Conservation (phyloP, 352 stramenopile genomes). For the Globisporangium lucens region DNA sequence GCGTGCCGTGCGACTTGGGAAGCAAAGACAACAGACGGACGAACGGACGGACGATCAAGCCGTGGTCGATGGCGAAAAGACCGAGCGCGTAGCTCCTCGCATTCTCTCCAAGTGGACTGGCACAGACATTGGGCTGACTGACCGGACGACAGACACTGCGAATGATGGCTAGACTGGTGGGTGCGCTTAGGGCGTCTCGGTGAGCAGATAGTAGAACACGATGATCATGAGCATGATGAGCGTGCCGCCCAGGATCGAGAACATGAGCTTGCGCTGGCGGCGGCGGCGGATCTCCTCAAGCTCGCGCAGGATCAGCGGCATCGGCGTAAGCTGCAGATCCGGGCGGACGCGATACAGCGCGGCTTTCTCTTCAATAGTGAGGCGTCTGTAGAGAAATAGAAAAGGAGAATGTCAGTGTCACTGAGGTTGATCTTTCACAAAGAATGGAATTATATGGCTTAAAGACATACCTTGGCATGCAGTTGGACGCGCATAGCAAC, state of each 20-base stretch:
- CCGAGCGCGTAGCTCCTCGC: background rate
- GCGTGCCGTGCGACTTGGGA: background rate
- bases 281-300: slow-evolving; percentile 58
- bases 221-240: slow-evolving; percentile 73
- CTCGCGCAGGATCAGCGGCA: slow-evolving; percentile 53
- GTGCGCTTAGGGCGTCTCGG: slow-evolving; percentile 33
- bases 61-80: background rate
- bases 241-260: slow-evolving; percentile 56
- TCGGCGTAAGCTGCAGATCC: slow-evolving; percentile 66
- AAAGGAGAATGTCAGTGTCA: background rate
- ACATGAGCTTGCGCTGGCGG: slow-evolving; percentile 67
- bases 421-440: background rate
- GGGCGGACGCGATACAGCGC: slow-evolving; percentile 67
- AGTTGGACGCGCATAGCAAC: slow-evolving; percentile 38
- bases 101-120: background rate
- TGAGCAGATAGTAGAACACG: slow-evolving; percentile 79
- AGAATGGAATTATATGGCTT: background rate
- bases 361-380: slow-evolving; percentile 77
- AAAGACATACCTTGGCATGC: slow-evolving; percentile 43
- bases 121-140: background rate
- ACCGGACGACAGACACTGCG: background rate
- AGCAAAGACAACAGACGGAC: background rate
- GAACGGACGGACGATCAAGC: background rate
- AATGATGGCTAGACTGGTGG: background rate
- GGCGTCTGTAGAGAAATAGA: slow-evolving; percentile 22